A percentile compares a stretch with the other conserved stretches of the same genome.
Conservation (phyloP, 2,329 filamentous ascomycete genomes). For the Trichoderma brevicompactum region DNA sequence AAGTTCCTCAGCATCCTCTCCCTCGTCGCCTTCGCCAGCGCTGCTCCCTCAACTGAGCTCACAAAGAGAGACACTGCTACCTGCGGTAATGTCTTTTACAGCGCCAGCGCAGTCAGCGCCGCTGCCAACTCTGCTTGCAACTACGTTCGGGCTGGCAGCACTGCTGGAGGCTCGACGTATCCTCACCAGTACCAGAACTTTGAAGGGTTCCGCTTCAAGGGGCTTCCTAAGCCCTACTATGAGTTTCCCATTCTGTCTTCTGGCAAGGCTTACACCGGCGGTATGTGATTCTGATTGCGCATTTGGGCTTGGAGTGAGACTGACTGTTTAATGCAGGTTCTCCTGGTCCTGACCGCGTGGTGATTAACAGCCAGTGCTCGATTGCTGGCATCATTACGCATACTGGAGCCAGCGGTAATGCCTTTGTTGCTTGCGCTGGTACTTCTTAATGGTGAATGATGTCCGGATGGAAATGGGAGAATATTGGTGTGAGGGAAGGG, state of each 20-base stretch:
- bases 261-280: conserved; percentile 42
- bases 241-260: conserved; percentile 45
- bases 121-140: conserved; percentile 39
- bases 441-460: neutral
- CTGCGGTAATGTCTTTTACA: conserved; percentile 41
- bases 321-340: neutral
- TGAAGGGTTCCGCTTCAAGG: conserved; percentile 43
- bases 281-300: conserved; percentile 31
- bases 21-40: conserved; percentile 38
- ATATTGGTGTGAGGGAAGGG: neutral
- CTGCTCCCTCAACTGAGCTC: conserved; percentile 35
- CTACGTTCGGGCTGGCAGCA: conserved; percentile 33
- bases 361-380: conserved; percentile 57
- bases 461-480: neutral
- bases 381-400: conserved; percentile 71
- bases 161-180: conserved; percentile 41
- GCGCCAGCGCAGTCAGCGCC: conserved; percentile 36
- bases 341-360: conserved; percentile 69
- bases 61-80: conserved; percentile 20
- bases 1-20: conserved; percentile 38
- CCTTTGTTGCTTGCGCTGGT: conserved; percentile 63
- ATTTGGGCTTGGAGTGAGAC: neutral
- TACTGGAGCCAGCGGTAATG: conserved; percentile 68
- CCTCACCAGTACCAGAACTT: conserved; percentile 46
- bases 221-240: conserved; percentile 41